Evolutionary conservation across 352 stramenopile genomes (phyloP), one percentile per base, ranked within the genome.

Genomic region (Albugo candida): DNA sequence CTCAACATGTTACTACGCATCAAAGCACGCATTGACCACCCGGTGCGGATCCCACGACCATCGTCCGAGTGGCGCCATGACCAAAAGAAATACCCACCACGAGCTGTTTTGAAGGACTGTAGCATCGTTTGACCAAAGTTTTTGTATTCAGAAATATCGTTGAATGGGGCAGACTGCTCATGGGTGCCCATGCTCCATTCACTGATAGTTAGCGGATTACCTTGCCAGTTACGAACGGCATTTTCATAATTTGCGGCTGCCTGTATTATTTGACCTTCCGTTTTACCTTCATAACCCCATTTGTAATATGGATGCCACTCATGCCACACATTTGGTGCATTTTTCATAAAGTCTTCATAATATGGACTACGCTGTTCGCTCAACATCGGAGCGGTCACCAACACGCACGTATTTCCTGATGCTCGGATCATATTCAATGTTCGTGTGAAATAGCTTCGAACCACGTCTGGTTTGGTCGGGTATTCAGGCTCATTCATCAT

Each of bases 51-150:
- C 11, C 51, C 52, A 48, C 76, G 59, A 45, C 56, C 53, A 47
- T 87, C 74, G 50, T 87, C 77, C 2, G 67, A 69, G 41, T 88
- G 75, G 24, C 68, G 66, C 78, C 78, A 92, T 34, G 61, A 82
- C 78, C 78, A 92, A 61, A 92, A 92, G 20, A 78, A 74, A 75
- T 74, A 92, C n/a, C 77, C 77, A 2, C 68, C 64, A 44, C 85
- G 70, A 14, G 76, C 76, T 5, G 67, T 53, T 21, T 53, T 54
- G 37, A 86, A 82, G 0, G 64, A 65, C 18, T 70, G 47, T 5
- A 85, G 58, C 52, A 84, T 72, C 0, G 69, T 66, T 16, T 63
- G 51, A 0, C 67, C 78, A 19, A 86, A 80, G 17, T 61, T 55
- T 45, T 67, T 53, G 42, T 83, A 48, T 31, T 60, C 47, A 14